Conservation (phyloP, 441 rosid species). For the Geranium incanum region DNA sequence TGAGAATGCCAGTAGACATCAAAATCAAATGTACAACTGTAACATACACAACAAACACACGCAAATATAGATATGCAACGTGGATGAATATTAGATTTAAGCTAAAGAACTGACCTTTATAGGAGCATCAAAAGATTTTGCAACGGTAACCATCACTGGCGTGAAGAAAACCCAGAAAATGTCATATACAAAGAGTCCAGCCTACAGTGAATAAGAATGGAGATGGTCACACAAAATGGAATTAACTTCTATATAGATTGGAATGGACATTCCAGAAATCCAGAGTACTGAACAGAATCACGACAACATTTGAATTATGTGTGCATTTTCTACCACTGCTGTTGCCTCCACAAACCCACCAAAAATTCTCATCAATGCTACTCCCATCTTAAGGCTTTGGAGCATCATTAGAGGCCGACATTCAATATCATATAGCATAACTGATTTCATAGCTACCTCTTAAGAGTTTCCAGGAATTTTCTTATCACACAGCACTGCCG, state of each 20-base stretch:
- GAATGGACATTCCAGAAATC: neutral
- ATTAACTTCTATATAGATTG: neutral
- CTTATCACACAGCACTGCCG: no score
- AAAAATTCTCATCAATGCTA: neutral
- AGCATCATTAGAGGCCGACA: neutral
- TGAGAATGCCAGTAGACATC: neutral
- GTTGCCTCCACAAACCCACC: neutral
- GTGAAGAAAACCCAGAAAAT: constrained; percentile 99
- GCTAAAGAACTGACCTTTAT: constrained; percentile 61
- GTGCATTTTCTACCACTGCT: neutral
- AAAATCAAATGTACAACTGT: neutral
- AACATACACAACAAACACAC: neutral
- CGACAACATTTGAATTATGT: neutral
- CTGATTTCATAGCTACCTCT: neutral
- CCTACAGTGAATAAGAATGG: constrained; percentile 35
- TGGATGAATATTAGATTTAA: neutral
- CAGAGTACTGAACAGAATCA: neutral
- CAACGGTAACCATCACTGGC: constrained; percentile 96
- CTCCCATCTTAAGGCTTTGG: neutral
- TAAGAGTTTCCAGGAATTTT: no score
- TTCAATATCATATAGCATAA: neutral
- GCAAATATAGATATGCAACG: neutral
- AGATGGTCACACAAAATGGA: neutral
- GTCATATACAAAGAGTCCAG: constrained; percentile 89
- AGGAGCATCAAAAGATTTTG: constrained; percentile 96